Base-by-base conservation (phyloP, 2,329 filamentous ascomycete species). In the Elsinoe batatas region DNA sequence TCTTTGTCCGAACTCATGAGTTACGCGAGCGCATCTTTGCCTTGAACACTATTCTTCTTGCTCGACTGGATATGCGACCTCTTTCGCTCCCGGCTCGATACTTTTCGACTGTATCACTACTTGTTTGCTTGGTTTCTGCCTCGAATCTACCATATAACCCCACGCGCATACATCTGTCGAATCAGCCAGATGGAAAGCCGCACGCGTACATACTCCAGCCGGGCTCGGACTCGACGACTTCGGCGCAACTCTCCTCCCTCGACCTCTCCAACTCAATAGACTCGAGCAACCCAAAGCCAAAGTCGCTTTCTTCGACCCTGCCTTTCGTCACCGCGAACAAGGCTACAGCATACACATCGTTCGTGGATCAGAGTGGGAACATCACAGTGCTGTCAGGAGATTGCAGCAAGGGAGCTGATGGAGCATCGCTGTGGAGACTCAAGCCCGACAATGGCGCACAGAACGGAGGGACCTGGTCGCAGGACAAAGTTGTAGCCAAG, bases 301-400 rank as follows among this genome's bases (percentile, higher is more conserved):
- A 73, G 26, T 79, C 72, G 1, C 69, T 88, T 1, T 77, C 80
- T 1, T 69, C 73, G 5, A 71, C 71, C 20, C 74, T 87, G 22
- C 87, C 82, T 0, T 93, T 93, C 63, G 69, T 86, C 33, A 71
- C 72, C 38, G 66, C 70, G 32, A 67, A 73, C 30, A 70, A 70
- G 36, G 73, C 72, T 3, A 77, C 75, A 10, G 76, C 85, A 0
- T 93, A 89, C 64, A 77, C 83, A 5, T 82, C 89, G 0, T 75
- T 83, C 0, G 75, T 90, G 32, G 81, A 86, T 46, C 72, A 78
- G 42, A 76, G 81, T 64, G 88, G 88, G 13, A 80, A 83, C 10
- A 77, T 96, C 26, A 79, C 82, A 2, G 82, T 93, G 1, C 85
- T 89, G 56, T 76, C 84, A 0, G 91, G 91, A 2, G 77, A 85